Evolutionary conservation across 1,284 basidiomycete species (phyloP), one percentile per base, ranked within the genome.

Genomic region (Athelia sp.): DNA sequence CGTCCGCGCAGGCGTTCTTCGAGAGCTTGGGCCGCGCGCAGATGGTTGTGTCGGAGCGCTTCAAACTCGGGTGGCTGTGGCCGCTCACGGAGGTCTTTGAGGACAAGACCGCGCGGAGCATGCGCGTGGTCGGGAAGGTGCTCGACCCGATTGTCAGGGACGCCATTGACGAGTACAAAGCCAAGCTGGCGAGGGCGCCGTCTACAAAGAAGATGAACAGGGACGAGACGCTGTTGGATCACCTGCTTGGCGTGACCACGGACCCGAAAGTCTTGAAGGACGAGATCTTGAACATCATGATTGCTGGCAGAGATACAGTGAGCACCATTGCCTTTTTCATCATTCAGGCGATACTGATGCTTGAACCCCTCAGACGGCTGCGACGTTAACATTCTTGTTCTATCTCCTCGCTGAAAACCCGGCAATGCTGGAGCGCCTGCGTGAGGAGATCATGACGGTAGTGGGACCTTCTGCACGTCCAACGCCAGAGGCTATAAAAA

Each of bases 391-490:
- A 0, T 65, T 62, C 48, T 51, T 52, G 9, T 49, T 62, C 10
- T 69, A 70, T 50, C 59, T 62, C 46, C 59, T 72, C 34, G 58
- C 69, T 13, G 49, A 55, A n/a, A 51, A 68, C 48, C 62, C 66
- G 15, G 45, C 52, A 2, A 58, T 68, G 14, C 51, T 64, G 15
- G 47, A 45, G 9, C 52, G 53, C 4, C 56, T 70, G 10, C 64
- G 67, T 14, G 52, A 58, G 13, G 68, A 70, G 49, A 59, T 71
- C 34, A 47, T 66, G 3, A 46, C 51, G 21, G 36, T 50, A 4
- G 53, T 66, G 8, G 63, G 61, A 1, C 45, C 55, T 9, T 54
- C 43, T 3, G 40, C 47, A 10, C 43, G 51, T 13, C 65, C 68
- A 3, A 61, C 59, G 1, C 60, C 56, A 42, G 64, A 67, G 6